phyloP scores from a whole-genome alignment of 2,329 filamentous ascomycete species.

The Dichotomopilus funicola region DNA sequence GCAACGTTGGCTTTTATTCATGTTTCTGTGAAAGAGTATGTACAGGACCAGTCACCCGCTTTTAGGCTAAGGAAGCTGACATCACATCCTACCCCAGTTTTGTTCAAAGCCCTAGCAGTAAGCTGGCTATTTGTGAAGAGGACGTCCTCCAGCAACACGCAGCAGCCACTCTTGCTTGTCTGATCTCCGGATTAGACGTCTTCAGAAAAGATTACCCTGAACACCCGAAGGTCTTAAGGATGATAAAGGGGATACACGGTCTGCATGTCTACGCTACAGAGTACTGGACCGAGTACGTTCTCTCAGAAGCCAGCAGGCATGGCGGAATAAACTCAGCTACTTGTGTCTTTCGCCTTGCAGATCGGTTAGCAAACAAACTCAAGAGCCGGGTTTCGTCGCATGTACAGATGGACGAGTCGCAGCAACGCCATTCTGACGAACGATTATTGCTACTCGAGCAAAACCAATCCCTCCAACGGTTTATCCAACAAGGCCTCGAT shows the following conservation, averaged over 20 bases:
- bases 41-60: neutral
- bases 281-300: neutral
- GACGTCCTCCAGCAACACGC: neutral
- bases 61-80: neutral
- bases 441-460: neutral
- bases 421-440: neutral
- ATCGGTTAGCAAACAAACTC: neutral
- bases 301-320: neutral
- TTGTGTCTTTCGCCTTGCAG: neutral
- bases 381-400: neutral
- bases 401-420: neutral
- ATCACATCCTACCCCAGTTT: neutral
- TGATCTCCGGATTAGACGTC: neutral
- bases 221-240: neutral
- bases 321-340: neutral
- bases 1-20: neutral
- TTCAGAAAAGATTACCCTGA: neutral
- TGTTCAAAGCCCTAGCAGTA: neutral
- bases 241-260: neutral
- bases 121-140: neutral
- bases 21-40: conserved; percentile 1
- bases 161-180: neutral
- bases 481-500: neutral
- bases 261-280: neutral
- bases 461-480: neutral